Base-by-base conservation (phyloP, 2,329 filamentous ascomycete genomes). In the Cylindrodendrum hubeiense region DNA sequence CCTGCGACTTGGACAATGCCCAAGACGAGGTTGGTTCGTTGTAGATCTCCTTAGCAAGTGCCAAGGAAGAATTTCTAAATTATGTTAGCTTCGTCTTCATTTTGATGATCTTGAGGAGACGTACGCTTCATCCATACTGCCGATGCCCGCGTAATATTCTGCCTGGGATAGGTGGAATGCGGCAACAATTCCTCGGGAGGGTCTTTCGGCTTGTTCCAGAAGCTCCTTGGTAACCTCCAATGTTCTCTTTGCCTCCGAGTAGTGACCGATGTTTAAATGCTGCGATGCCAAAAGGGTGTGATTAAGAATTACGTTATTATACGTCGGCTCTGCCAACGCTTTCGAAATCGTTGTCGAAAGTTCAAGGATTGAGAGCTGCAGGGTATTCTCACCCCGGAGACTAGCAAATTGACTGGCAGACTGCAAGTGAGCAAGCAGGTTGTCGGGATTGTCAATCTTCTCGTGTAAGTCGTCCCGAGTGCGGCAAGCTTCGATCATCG, bases 61-160 rank as follows among this genome's bases (percentile, higher is more conserved):
- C 69, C 19, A 85, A 72, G 24, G 69, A 78, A 37, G 66, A 63
- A 57, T 71, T 73, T 4, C 78, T 80, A 54, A 17, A 21, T 15
- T 34, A 33, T 24, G 39, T 74, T 60, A 72, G 70, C 26, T 39
- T 34, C 9, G 10, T 28, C 1, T 57, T 52, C 9, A 19, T 28
- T 67, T 24, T 66, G 46, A 43, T 17, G 3, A 15, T 28, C 7
- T 5, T 13, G 12, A 30, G 57, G 37, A 39, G 43, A 79, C 79
- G 74, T 75, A 83, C 76, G 88, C 91, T 78, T 91, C 89, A 10
- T 90, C 85, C 17, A 87, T 80, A 53, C 90, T 89, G 10, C 91
- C 91, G 13, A 90, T 86, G 2, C 87, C 87, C 19, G 95, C 82
- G 28, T 91, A 84, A 76, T 94, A 94, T 76, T 97, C 93, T 0